Evolutionary conservation across 352 stramenopile genomes (phyloP), one percentile per base, ranked within the genome.

Genomic region (Globisporangium heterothallicum): DNA sequence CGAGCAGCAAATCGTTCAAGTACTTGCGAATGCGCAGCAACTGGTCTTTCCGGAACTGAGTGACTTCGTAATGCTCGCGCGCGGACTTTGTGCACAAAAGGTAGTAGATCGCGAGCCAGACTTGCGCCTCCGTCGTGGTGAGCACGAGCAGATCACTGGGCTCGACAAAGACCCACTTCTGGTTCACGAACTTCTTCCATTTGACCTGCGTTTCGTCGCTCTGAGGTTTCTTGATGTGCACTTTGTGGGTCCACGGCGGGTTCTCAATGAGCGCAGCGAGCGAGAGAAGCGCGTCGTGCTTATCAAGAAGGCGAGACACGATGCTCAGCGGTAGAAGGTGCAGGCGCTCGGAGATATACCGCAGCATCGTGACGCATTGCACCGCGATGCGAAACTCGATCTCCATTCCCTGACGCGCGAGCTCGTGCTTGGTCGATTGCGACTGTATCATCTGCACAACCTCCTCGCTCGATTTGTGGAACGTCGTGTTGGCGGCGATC

Each of bases 81-180:
- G 88, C 86, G n/a, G 88, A 83, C 45, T 95, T 85, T 14, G 91
- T 95, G 55, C 86, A 94, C 13, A 97, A 68, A 6, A 99, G 66
- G 65, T 98, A 96, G 74, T 97, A 98, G 16, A 98, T 68, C 2
- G 84, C 83, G 25, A 99, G 64, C 96, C 96, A 99, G 32, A 91
- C 70, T 64, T 98, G 94, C 3, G 84, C 96, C 57, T 98, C 95
- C 0, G 84, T 88, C 44, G 89, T 95, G 3, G 94, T 98, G 32
- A 99, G 70, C 46, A 88, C 70, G 6, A 98, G 72, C 10, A 98
- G 67, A 49, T 98, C 88, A 25, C 68, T 75, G 1, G 89, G 76
- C 29, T 82, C 67, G 6, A 98, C 86, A 22, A 77, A 43, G 9
- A 58, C 61, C 95, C 95, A 98, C 53, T 97, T 95, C 56, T 97